Percentiles rank a stretch among this genome's conserved stretches.
These are phyloP conservation scores for Cyclospora cayetanensis DNA, from an alignment of 169 alveolate genomes.

Conservation along the genomic window DNA sequence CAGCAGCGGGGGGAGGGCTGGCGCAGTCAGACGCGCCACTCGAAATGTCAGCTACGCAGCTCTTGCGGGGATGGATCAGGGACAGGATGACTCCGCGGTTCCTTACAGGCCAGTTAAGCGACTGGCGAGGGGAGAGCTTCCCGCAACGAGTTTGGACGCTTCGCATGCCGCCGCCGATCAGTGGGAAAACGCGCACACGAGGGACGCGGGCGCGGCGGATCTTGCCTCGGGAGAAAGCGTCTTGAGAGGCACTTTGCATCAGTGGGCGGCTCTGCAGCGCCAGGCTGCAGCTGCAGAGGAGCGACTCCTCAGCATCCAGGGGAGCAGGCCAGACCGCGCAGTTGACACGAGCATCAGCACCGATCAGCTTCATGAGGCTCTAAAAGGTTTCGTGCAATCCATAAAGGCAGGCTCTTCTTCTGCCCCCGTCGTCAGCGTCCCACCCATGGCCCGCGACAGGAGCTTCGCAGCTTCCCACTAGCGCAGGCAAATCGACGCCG, in stretches of 20 bases:
- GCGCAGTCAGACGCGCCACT: not conserved
- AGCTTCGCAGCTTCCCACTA: constrained; percentile 44
- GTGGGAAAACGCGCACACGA: not conserved
- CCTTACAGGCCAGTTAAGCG: constrained; percentile 28
- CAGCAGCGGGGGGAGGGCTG: constrained; percentile 17
- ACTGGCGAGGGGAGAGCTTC: constrained; percentile 1
- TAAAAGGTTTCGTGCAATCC: constrained; percentile 42
- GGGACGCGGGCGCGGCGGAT: constrained; percentile 22
- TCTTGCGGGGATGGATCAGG: constrained; percentile 20
- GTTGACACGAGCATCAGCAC: not conserved
- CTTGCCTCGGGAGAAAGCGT: constrained; percentile 9
- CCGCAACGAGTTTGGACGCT: too few relatives aligned
- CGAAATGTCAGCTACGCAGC: constrained; percentile 48
- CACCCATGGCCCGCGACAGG: constrained; percentile 40
- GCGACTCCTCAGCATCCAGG: constrained; percentile 1
- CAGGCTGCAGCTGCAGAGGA: constrained; percentile 35
- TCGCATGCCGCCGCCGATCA: not conserved
- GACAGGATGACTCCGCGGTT: not conserved
- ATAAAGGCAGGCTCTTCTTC: constrained; percentile 21
- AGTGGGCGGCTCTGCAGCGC: constrained; percentile 45
- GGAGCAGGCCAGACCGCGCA: not conserved
- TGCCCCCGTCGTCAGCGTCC: constrained; percentile 26
- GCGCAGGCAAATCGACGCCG: not conserved
- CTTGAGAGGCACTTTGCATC: not conserved
- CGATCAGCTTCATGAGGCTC: constrained; percentile 45